Evolutionary conservation across 257 asterid genomes (phyloP), one percentile per base, ranked within the genome.

Genomic region (Agastache rugosa): DNA sequence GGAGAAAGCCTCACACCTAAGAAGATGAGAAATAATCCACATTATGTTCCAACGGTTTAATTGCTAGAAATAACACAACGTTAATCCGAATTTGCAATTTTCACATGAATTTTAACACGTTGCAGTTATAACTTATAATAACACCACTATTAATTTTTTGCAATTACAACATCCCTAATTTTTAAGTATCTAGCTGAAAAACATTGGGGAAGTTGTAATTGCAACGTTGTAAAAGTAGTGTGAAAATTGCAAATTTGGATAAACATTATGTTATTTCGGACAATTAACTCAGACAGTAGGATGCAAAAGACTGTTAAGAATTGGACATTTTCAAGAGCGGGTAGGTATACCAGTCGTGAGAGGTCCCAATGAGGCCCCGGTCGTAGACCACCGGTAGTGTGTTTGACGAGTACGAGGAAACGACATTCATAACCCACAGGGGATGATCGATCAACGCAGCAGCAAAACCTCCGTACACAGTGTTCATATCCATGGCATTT

Each of bases 1-100:
- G 44, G 88, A 86, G 87, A 86, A 86, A 16, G 91, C 91, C 75
- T 84, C 88, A 39, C 91, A 86, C 90, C 90, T 86, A 20, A 42
- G 1, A 51, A 20, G 27, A 70, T 9, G 27, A 4, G 45, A 56
- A 42, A 48, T n/a, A 37, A 69, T 72, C 73, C 51, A 23, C 41
- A 54, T 72, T 56, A 48, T 34, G 23, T 63, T 50, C 41, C 63
- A 53, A 47, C 11, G 12, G 2, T 2, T 10, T 9, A 9, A 37
- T 37, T 37, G 42, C 11, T 37, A 37, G 0, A 8, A 7, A 37
- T 37, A 37, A 37, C 11, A 8, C 9, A 39, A 39, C 44, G 44
- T 39, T 39, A 8, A 39, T 39, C 11, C 12, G 12, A 1, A 39
- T 31, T 31, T 5, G 7, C 35, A 31, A 31, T 31, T 31, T 31